Percentiles rank a stretch among this genome's conserved stretches.
Evolutionary conservation across 2,329 filamentous ascomycete species (phyloP).

Genomic region (Fusarium sp.): DNA sequence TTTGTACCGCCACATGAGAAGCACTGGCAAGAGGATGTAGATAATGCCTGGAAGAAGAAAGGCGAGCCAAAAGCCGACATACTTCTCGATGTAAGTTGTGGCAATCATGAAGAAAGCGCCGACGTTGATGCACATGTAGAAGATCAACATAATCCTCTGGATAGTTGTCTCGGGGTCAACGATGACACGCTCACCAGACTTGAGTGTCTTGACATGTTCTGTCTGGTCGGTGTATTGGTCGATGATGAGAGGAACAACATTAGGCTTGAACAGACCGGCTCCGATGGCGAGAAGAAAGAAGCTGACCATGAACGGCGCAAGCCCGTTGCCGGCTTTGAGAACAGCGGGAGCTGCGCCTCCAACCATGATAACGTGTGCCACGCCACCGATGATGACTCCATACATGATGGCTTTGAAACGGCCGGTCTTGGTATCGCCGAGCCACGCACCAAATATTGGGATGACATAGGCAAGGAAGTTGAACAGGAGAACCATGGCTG

Average conservation of each 20-base stretch:
- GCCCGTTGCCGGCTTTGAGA: constrained; percentile 55
- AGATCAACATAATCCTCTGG: constrained; percentile 73
- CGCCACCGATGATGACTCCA: constrained; percentile 72
- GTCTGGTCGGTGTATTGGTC: constrained; percentile 70
- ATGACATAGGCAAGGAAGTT: not conserved
- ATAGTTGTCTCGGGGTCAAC: constrained; percentile 73
- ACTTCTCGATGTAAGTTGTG: constrained; percentile 63
- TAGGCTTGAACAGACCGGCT: constrained; percentile 44
- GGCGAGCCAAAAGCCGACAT: constrained; percentile 59
- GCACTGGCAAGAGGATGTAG: constrained; percentile 65
- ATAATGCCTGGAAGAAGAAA: constrained; percentile 48
- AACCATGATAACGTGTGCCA: constrained; percentile 75
- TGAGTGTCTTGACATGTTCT: constrained; percentile 45
- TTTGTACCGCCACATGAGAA: not conserved
- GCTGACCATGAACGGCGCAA: constrained; percentile 69
- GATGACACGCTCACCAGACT: constrained; percentile 70
- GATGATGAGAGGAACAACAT: constrained; percentile 73
- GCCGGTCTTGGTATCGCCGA: not conserved
- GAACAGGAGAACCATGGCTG: not conserved
- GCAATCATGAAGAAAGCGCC: constrained; percentile 62
- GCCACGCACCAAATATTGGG: not conserved
- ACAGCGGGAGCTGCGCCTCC: constrained; percentile 62
- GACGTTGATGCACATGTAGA: constrained; percentile 65
- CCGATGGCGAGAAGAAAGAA: constrained; percentile 47
- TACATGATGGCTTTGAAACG: constrained; percentile 52